phyloP scores from a whole-genome alignment of 139 green algal genomes.

The Trebouxia sp. region DNA sequence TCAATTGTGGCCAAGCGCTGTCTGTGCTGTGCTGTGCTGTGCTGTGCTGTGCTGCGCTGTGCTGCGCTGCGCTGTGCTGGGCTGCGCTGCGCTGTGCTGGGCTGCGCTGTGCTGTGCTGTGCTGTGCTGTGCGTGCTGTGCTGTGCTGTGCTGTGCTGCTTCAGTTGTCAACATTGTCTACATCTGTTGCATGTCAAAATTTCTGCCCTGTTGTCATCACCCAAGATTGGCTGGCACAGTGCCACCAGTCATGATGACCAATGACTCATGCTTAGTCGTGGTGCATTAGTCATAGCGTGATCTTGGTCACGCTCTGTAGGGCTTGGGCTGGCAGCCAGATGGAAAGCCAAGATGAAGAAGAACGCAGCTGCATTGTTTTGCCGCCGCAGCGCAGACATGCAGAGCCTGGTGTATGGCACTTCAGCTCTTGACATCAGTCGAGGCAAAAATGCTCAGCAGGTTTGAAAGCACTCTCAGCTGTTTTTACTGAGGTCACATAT shows the following conservation, averaged over 20 bases:
- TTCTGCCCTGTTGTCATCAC: not conserved
- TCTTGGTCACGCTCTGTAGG: slow-evolving; percentile 29
- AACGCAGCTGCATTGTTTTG: slow-evolving; percentile 51
- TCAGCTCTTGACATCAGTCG: not conserved
- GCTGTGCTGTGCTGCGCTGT: no score
- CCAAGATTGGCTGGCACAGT: not conserved
- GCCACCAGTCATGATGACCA: no score
- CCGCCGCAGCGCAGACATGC: slow-evolving; percentile 49
- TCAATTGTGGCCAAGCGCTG: not conserved
- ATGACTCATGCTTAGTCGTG: no score
- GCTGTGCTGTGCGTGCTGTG: no score
- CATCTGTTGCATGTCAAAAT: not conserved
- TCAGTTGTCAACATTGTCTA: not conserved
- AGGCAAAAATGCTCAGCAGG: not conserved
- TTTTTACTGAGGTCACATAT: no score
- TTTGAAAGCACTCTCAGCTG: no score
- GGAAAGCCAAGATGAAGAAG: slow-evolving; percentile 62
- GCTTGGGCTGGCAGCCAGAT: slow-evolving; percentile 46
- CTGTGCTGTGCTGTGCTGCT: not conserved
- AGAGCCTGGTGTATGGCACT: slow-evolving; percentile 59
- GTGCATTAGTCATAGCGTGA: not conserved
- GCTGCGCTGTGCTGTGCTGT: no score
- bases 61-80: no score
- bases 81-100: no score
- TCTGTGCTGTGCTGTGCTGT: no score